A percentile compares a stretch with the other conserved stretches of the same genome.
Conservation (phyloP, 2,329 filamentous ascomycete genomes). For the Trichophyton mentagrophytes region DNA sequence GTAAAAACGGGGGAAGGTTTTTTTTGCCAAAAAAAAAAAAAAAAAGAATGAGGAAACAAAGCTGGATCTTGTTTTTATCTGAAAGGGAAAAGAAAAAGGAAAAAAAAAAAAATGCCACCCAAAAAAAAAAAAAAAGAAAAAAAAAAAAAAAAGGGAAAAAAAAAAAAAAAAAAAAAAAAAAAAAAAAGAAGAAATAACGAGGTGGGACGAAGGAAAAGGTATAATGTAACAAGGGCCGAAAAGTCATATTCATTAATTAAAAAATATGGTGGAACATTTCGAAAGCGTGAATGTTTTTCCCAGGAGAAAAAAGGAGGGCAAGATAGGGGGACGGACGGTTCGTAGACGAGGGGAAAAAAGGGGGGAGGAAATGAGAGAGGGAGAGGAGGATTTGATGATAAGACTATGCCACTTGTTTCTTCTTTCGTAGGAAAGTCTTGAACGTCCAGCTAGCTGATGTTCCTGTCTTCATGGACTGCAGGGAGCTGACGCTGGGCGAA, state of each 20-base stretch:
- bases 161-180: too few species aligned
- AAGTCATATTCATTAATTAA: conserved; percentile 4
- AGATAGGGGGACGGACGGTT: not conserved
- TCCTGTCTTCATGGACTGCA: conserved; percentile 9
- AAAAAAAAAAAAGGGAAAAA: too few species aligned
- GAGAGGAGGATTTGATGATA: not conserved
- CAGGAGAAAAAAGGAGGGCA: conserved; percentile 9
- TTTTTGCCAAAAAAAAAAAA: too few species aligned
- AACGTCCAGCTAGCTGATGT: conserved; percentile 12
- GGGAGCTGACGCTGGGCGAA: conserved; percentile 6
- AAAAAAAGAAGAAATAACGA: not conserved
- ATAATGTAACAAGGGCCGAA: not conserved
- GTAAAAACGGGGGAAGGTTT: too few species aligned
- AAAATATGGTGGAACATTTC: conserved; percentile 6
- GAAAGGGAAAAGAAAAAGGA: too few species aligned
- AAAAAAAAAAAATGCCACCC: too few species aligned
- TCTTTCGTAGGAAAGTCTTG: conserved; percentile 18
- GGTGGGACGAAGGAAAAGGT: not conserved
- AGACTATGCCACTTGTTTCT: conserved; percentile 16
- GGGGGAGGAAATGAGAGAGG: not conserved
- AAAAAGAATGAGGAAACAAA: too few species aligned
- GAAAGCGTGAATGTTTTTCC: conserved; percentile 12
- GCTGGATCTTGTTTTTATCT: too few species aligned
- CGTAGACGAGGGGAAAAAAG: not conserved
- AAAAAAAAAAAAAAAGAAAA: too few species aligned